Evolutionary conservation across 2,329 filamentous ascomycete species (phyloP), one percentile per base, ranked within the genome.

Genomic region (Clarireedia homoeocarpa): DNA sequence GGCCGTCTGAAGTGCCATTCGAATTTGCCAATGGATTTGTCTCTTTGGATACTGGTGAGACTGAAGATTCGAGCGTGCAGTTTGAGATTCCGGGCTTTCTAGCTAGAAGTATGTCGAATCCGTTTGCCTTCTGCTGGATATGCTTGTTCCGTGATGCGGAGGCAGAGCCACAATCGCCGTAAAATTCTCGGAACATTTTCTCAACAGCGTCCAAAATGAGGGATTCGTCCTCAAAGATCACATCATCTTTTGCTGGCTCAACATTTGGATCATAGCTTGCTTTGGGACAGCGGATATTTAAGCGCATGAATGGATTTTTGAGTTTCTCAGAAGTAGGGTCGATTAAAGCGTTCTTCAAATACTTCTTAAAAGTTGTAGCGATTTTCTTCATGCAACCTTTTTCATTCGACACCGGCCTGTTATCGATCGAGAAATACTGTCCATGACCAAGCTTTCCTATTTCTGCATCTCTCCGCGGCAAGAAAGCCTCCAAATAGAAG

Each of bases 261-360:
- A 91, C 70, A 61, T 91, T 91, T 1, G 78, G 74, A 69, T 91
- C 88, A 63, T 91, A 91, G 57, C 75, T 83, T 23, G 77, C 76
- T 1, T 72, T 66, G 0, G 81, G 77, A 64, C 86, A 91, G 14
- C 67, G 68, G 30, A 91, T 82, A 56, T 83, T 79, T 39, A 91
- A 69, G 42, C 76, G 76, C 42, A 90, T 69, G 65, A 91, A 90
- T 0, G 78, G 77, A 51, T 81, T 77, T 17, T 74, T 75, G 23
- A 74, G 61, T 9, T 60, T 50, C 47, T 61, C 64, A 26, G 68
- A 63, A 6, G 62, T 58, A 26, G 53, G 30, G 59, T 4, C 47
- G 64, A n/a, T 24, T 46, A 61, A 61, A 60, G 62, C 55, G 53
- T 63, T 64, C 61, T 67, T 69, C 20, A 88, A 55, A 54, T 76